A percentile compares a stretch with the other conserved stretches of the same genome.
phyloP scores from a whole-genome alignment of 2,329 filamentous ascomycete species.

The Graphilbum fragrans region DNA sequence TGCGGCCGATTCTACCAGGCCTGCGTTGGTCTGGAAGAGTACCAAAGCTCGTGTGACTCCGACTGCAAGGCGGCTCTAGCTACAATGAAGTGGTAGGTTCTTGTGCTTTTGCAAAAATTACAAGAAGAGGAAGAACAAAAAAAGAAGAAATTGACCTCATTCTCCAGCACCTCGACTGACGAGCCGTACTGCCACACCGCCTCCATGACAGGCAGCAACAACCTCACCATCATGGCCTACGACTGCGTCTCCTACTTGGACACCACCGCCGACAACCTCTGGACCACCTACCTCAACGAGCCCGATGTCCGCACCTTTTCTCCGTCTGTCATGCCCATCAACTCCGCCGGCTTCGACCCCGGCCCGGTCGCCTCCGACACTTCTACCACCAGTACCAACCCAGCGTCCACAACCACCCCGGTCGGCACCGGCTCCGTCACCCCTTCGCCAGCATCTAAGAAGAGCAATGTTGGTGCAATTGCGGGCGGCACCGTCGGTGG shows the following conservation, averaged over 20 bases:
- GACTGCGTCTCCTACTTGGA: slow-evolving; percentile 4
- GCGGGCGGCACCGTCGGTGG: slow-evolving; percentile 21
- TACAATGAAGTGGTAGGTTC: slow-evolving; percentile 7
- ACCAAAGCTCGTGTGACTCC: not conserved
- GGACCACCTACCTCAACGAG: slow-evolving; percentile 9
- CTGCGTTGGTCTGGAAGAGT: slow-evolving; percentile 6
- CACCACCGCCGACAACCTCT: slow-evolving; percentile 3
- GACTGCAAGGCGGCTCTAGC: slow-evolving; percentile 4
- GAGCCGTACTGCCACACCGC: slow-evolving; percentile 9
- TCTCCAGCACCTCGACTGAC: slow-evolving; percentile 1
- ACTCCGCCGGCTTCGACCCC: not conserved
- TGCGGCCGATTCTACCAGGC: slow-evolving; percentile 6
- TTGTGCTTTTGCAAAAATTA: too few species aligned
- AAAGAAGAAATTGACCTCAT: too few species aligned
- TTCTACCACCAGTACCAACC: too few species aligned
- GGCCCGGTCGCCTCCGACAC: too few species aligned
- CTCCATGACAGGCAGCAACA: slow-evolving; percentile 8
- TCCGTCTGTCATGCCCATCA: not conserved
- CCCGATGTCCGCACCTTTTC: slow-evolving; percentile 9
- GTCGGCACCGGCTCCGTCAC: not conserved
- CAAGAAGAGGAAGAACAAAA: too few species aligned
- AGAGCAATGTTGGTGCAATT: slow-evolving; percentile 16
- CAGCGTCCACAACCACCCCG: too few species aligned
- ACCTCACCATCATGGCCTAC: slow-evolving; percentile 7
- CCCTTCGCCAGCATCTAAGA: not conserved